phyloP scores from a whole-genome alignment of 2,329 filamentous ascomycete species.

The Fusarium tanahbumbuense region DNA sequence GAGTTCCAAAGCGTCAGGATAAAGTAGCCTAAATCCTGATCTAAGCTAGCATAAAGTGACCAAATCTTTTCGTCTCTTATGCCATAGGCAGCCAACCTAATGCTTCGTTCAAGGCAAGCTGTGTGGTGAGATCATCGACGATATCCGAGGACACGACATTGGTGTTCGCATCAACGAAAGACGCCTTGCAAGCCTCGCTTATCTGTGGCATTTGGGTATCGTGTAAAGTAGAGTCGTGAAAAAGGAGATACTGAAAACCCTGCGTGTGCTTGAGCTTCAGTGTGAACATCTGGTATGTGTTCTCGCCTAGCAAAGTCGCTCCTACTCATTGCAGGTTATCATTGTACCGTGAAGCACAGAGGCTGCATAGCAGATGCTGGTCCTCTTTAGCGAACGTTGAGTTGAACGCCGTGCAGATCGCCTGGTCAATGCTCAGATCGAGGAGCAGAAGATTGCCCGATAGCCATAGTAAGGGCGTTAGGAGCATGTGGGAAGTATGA shows the following conservation, averaged over 20 bases:
- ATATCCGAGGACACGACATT: not conserved
- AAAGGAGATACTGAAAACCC: not conserved
- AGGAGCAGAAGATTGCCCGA: not conserved
- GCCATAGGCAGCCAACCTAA: too few species aligned
- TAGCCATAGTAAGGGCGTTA: not conserved
- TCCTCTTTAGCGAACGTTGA: not conserved
- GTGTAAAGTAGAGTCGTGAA: not conserved
- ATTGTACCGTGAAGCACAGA: too few species aligned
- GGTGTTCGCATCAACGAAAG: not conserved
- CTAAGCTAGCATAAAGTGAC: too few species aligned
- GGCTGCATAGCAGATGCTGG: too few species aligned
- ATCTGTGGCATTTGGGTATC: not conserved
- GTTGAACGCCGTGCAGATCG: not conserved
- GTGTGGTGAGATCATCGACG: not conserved
- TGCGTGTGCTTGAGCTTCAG: too few species aligned
- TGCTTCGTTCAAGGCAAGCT: not conserved
- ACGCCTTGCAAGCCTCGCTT: not conserved
- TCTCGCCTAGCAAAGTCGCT: not conserved
- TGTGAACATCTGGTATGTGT: too few species aligned
- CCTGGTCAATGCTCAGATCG: not conserved
- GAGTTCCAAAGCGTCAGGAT: too few species aligned
- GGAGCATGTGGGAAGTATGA: not conserved
- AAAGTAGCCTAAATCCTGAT: too few species aligned
- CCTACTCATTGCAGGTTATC: not conserved
- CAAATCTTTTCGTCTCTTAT: too few species aligned